These are phyloP conservation scores for Alternaria triticina DNA, from an alignment of 2,329 filamentous ascomycete species.

Conservation along the genomic window DNA sequence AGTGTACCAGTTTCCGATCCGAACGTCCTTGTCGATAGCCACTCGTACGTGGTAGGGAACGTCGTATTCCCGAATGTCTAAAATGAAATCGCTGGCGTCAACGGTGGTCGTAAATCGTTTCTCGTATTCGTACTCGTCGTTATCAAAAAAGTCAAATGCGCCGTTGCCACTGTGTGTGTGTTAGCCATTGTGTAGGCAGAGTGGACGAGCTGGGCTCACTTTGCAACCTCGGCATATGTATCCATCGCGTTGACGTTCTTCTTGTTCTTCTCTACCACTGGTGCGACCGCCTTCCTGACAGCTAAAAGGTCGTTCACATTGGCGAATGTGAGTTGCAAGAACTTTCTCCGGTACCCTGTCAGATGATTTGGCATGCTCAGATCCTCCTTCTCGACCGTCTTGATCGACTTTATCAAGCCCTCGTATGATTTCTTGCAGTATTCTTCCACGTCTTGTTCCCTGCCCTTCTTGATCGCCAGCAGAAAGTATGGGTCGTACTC, in stretches of 20 bases:
- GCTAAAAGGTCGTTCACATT: slow-evolving; percentile 87
- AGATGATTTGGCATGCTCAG: slow-evolving; percentile 94
- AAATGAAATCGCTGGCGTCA: slow-evolving; percentile 95
- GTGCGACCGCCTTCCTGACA: slow-evolving; percentile 83
- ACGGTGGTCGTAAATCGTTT: slow-evolving; percentile 77
- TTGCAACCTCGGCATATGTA: slow-evolving; percentile 94
- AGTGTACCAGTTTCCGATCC: slow-evolving; percentile 96
- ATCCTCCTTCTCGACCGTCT: slow-evolving; percentile 88
- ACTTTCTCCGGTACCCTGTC: slow-evolving; percentile 85
- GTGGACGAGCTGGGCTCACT: slow-evolving; percentile 60
- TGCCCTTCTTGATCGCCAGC: slow-evolving; percentile 84
- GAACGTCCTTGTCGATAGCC: slow-evolving; percentile 95
- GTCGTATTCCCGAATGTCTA: slow-evolving; percentile 99
- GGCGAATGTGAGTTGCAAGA: slow-evolving; percentile 83
- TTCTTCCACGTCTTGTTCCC: slow-evolving; percentile 93
- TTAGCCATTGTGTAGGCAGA: slow-evolving; percentile 18
- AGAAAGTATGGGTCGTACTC: slow-evolving; percentile 98
- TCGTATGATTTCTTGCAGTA: slow-evolving; percentile 83
- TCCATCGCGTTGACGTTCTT: slow-evolving; percentile 97
- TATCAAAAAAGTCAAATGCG: slow-evolving; percentile 93
- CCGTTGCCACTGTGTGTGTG: slow-evolving; percentile 66
- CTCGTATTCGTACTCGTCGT: slow-evolving; percentile 79
- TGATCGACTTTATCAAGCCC: slow-evolving; percentile 79
- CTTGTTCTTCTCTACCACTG: slow-evolving; percentile 94
- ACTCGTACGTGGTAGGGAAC: slow-evolving; percentile 99